Conservation (phyloP, 371 early-diverging fungal species). For the Umbelopsis sp. region DNA sequence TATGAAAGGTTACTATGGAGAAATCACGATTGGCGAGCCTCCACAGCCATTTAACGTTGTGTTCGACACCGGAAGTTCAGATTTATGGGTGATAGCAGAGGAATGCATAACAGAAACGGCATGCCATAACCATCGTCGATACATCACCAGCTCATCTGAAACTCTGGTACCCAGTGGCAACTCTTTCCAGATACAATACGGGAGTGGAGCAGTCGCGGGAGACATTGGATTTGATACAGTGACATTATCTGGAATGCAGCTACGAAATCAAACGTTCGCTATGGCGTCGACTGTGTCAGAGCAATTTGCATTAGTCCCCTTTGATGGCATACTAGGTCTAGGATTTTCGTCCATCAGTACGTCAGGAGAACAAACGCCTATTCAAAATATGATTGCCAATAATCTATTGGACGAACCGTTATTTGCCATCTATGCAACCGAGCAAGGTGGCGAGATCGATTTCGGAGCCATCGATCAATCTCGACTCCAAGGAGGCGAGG, state of each 20-base stretch:
- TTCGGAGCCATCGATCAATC: slow-evolving; percentile 68
- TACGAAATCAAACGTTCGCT: slow-evolving; percentile 53
- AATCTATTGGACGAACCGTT: slow-evolving; percentile 65
- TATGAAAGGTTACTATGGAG: slow-evolving; percentile 61
- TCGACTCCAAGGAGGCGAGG: slow-evolving; percentile 49
- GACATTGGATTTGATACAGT: slow-evolving; percentile 55
- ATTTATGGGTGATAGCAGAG: slow-evolving; percentile 91
- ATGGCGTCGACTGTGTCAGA: slow-evolving; percentile 57
- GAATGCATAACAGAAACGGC: slow-evolving; percentile 78
- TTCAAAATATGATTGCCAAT: slow-evolving; percentile 72
- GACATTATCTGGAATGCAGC: slow-evolving; percentile 46
- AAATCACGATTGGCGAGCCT: slow-evolving; percentile 67
- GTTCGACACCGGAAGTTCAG: slow-evolving; percentile 80
- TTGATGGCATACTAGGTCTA: slow-evolving; percentile 75
- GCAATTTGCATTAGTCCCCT: slow-evolving; percentile 60
- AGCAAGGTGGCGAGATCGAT: slow-evolving; percentile 64
- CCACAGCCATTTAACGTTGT: slow-evolving; percentile 68
- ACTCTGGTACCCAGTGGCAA: slow-evolving; percentile 21
- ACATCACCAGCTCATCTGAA: slow-evolving; percentile 17
- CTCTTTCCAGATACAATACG: slow-evolving; percentile 62
- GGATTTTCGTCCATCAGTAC: slow-evolving; percentile 60
- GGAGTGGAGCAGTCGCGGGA: slow-evolving; percentile 63
- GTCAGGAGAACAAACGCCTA: slow-evolving; percentile 56
- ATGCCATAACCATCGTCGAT: slow-evolving; percentile 32
- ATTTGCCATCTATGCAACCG: slow-evolving; percentile 70